A percentile compares a stretch with the other conserved stretches of the same genome.
These are phyloP conservation scores for Boechera stricta DNA, from an alignment of 345 rosid species.

Conservation along the genomic window DNA sequence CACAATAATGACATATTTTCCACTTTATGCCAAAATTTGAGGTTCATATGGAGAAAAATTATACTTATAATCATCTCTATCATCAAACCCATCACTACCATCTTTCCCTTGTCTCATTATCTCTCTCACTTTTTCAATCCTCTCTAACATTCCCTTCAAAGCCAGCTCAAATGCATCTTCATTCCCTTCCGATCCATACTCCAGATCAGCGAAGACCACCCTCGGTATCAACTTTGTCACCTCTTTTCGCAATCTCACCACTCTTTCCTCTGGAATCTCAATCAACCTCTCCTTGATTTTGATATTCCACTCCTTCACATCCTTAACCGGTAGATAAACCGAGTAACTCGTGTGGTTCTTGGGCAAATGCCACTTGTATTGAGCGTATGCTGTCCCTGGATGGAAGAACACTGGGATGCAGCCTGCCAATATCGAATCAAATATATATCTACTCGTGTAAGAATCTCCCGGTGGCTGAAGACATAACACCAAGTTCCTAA, in stretches of 20 bases:
- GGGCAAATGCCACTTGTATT: slow-evolving; percentile 67
- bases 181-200: slow-evolving; percentile 34
- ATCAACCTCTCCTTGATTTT: slow-evolving; percentile 51
- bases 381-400: slow-evolving; percentile 67
- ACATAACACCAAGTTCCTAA: slow-evolving; percentile 64
- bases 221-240: slow-evolving; percentile 63
- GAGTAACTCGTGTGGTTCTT: slow-evolving; percentile 54
- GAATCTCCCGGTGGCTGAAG: slow-evolving; percentile 76
- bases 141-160: slow-evolving; percentile 62
- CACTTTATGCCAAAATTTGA: slow-evolving; percentile 29
- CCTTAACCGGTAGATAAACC: slow-evolving; percentile 57
- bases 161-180: slow-evolving; percentile 71
- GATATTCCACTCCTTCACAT: slow-evolving; percentile 46
- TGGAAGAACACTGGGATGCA: slow-evolving; percentile 76
- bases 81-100: slow-evolving; percentile 65
- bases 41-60: slow-evolving; percentile 54
- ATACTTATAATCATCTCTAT: slow-evolving; percentile 61
- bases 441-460: slow-evolving; percentile 63
- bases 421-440: slow-evolving; percentile 68
- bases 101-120: slow-evolving; percentile 56
- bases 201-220: slow-evolving; percentile 58
- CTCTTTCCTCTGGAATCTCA: slow-evolving; percentile 45
- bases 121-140: slow-evolving; percentile 57
- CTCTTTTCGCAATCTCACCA: slow-evolving; percentile 58
- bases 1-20: slow-evolving; percentile 9